Evolutionary conservation across 345 rosid genomes (phyloP).

Genomic region (Corchorus olitorius): DNA sequence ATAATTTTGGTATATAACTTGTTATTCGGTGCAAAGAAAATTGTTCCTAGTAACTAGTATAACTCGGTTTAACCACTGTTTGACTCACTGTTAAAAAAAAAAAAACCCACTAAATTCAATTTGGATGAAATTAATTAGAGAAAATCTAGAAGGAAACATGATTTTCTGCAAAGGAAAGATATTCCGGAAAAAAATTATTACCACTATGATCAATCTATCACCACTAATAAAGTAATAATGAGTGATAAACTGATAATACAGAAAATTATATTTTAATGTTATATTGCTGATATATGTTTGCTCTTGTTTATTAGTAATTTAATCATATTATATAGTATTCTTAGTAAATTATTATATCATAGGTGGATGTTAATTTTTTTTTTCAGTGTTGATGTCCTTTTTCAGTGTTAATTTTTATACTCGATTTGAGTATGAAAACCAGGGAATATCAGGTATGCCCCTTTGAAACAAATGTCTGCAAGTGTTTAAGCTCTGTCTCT

Average conservation of each 20-base stretch:
- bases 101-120: too few relatives aligned
- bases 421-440: constrained; percentile 15
- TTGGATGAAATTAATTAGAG: neutral
- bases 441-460: neutral
- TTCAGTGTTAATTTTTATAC: too few relatives aligned
- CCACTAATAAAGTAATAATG: constrained; percentile 32
- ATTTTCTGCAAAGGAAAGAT: constrained; percentile 13
- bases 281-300: constrained; percentile 1
- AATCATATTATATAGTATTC: neutral
- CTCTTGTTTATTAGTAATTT: neutral
- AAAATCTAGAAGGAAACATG: neutral
- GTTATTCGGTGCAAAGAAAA: constrained; percentile 20
- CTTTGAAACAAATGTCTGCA: constrained; percentile 3
- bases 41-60: neutral
- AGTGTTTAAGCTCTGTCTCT: constrained; percentile 2
- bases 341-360: neutral
- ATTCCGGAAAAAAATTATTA: constrained; percentile 15
- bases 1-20: constrained; percentile 16
- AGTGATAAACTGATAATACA: neutral
- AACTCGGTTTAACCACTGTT: constrained; percentile 7
- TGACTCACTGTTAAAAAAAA: constrained; percentile 5
- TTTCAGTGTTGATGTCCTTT: neutral
- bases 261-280: constrained; percentile 5
- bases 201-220: constrained; percentile 15
- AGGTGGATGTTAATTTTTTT: neutral